Evolutionary conservation across 2,329 filamentous ascomycete species (phyloP).

Genomic region (Diatrype stigma): DNA sequence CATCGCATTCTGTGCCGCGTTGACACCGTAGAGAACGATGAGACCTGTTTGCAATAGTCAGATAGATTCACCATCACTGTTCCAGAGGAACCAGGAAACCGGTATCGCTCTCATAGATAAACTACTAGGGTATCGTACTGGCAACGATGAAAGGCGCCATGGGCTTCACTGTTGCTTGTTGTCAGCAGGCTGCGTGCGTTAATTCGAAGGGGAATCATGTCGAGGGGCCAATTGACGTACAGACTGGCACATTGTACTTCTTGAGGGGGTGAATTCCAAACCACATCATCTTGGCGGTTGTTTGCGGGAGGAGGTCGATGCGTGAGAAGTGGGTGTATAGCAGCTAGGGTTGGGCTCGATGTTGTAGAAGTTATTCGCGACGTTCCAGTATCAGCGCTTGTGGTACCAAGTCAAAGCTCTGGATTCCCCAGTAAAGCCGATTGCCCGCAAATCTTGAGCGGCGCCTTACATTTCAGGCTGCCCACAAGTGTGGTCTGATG

Average conservation of each 20-base stretch:
- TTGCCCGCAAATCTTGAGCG: neutral
- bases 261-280: constrained; percentile 63
- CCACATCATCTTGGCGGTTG: constrained; percentile 59
- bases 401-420: constrained; percentile 11
- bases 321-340: constrained; percentile 28
- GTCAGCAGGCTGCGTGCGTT: constrained; percentile 22
- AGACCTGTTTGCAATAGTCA: constrained; percentile 52
- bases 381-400: constrained; percentile 22
- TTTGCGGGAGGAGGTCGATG: constrained; percentile 27
- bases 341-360: constrained; percentile 18
- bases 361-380: constrained; percentile 25
- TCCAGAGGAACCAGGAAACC: neutral
- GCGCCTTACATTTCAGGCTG: neutral
- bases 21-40: constrained; percentile 87
- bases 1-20: constrained; percentile 73
- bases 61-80: too few relatives aligned
- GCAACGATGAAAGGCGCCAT: constrained; percentile 92
- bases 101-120: neutral
- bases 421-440: neutral
- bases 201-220: constrained; percentile 5
- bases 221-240: constrained; percentile 53
- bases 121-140: constrained; percentile 58
- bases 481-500: neutral
- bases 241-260: constrained; percentile 75
- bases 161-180: constrained; percentile 64